Conservation (phyloP, 1,284 basidiomycete genomes). For the Cystobasidiaceae sp. region DNA sequence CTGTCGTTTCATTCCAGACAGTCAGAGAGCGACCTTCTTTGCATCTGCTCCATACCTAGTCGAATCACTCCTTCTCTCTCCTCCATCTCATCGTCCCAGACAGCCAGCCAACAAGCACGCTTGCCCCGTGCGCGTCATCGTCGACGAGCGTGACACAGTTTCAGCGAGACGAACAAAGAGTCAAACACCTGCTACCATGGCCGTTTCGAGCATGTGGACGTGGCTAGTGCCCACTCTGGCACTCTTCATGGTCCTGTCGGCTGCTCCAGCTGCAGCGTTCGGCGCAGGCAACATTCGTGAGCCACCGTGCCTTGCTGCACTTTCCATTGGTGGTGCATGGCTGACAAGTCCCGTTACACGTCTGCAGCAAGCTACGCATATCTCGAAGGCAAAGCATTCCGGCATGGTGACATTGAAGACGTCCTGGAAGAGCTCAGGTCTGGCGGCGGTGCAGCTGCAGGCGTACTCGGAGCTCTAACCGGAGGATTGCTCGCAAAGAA, state of each 20-base stretch:
- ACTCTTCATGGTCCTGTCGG: background rate
- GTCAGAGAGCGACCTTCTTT: too few relatives aligned
- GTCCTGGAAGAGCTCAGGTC: conserved; percentile 10
- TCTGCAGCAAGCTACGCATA: conserved; percentile 24
- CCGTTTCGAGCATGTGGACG: background rate
- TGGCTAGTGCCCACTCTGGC: conserved; percentile 4
- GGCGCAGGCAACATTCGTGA: conserved; percentile 28
- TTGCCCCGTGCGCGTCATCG: too few relatives aligned
- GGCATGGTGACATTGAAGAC: conserved; percentile 41
- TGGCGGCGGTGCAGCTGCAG: conserved; percentile 33
- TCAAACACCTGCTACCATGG: conserved; percentile 1
- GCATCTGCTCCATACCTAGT: too few relatives aligned
- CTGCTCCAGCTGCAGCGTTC: conserved; percentile 14
- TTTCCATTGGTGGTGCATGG: background rate
- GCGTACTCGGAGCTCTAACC: conserved; percentile 37
- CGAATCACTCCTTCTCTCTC: too few relatives aligned
- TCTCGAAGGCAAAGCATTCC: conserved; percentile 35
- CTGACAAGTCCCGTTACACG: background rate
- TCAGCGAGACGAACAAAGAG: too few relatives aligned
- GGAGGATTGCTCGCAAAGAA: conserved; percentile 38
- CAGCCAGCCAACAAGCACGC: too few relatives aligned
- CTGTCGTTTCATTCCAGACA: too few relatives aligned
- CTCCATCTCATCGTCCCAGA: too few relatives aligned
- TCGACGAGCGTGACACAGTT: too few relatives aligned
- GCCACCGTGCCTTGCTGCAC: background rate